Percentiles rank a stretch among this genome's conserved stretches.
phyloP scores from a whole-genome alignment of 305 asterid species.

The Nicotiana rustica region DNA sequence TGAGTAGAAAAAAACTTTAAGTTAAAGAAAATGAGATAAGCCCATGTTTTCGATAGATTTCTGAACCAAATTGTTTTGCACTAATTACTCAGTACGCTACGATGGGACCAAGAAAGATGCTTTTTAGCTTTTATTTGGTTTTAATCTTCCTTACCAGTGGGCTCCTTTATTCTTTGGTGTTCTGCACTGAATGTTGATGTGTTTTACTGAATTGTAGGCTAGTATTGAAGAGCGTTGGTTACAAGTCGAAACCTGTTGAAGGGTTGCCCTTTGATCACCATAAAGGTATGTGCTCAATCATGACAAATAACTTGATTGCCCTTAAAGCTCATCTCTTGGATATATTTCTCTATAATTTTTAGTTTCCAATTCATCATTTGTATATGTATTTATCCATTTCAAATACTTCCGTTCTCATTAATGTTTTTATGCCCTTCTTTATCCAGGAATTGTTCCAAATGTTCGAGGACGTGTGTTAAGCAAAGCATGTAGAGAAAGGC shows the following conservation, averaged over 20 bases:
- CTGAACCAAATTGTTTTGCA: neutral
- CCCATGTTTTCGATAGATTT: neutral
- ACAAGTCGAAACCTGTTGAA: constrained; percentile 76
- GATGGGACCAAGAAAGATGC: neutral
- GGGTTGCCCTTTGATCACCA: constrained; percentile 76
- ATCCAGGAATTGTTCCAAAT: constrained; percentile 80
- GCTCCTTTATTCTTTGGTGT: neutral
- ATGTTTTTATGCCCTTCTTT: neutral
- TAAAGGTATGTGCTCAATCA: constrained; percentile 52
- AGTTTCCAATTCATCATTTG: neutral
- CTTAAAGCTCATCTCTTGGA: neutral
- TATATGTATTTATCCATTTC: neutral
- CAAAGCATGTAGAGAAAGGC: constrained; percentile 59
- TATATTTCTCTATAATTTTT: constrained; percentile 11
- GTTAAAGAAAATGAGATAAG: neutral
- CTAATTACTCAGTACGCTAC: neutral
- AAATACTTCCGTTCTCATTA: neutral
- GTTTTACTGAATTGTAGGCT: constrained; percentile 53
- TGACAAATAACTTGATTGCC: constrained; percentile 7
- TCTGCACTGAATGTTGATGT: constrained; percentile 16
- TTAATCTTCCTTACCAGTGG: neutral
- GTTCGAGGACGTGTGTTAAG: constrained; percentile 70
- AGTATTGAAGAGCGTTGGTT: constrained; percentile 90
- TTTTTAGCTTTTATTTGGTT: neutral
- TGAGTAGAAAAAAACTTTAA: neutral